Conservation (phyloP, 768 basidiomycete genomes). For the Mrakia frigida region DNA sequence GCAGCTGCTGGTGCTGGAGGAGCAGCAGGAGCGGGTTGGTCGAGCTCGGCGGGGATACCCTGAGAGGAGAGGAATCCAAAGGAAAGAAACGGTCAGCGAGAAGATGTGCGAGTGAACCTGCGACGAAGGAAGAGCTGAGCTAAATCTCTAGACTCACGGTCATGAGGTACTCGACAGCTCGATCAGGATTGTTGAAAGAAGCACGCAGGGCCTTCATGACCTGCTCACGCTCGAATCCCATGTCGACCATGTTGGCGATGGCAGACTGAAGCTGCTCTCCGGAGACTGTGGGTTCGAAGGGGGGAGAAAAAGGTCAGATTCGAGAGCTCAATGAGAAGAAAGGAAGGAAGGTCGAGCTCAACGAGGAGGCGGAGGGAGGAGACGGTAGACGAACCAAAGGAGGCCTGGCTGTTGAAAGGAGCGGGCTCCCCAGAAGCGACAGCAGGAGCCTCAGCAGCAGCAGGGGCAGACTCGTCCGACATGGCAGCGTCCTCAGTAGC, state of each 20-base stretch:
- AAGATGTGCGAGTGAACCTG: background rate
- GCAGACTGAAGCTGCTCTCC: conserved; percentile 71
- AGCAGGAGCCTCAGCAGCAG: conserved; percentile 37
- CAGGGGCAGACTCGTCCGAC: conserved; percentile 41
- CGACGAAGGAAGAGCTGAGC: background rate
- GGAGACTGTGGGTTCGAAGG: conserved; percentile 47
- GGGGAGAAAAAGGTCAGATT: background rate
- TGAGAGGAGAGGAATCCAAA: conserved; percentile 49
- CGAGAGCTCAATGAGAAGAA: no score
- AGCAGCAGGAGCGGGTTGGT: conserved; percentile 48
- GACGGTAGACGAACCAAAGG: conserved; percentile 21
- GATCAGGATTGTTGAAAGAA: conserved; percentile 94
- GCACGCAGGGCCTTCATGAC: conserved; percentile 81
- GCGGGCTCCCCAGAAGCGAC: conserved; percentile 40
- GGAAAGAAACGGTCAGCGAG: background rate
- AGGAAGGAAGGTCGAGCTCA: background rate
- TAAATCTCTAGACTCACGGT: conserved; percentile 62
- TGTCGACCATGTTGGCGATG: conserved; percentile 78
- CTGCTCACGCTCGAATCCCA: conserved; percentile 87
- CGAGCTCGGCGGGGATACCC: conserved; percentile 37
- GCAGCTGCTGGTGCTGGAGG: conserved; percentile 39
- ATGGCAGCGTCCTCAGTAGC: conserved; percentile 44
- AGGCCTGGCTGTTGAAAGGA: conserved; percentile 35
- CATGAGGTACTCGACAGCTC: conserved; percentile 97
- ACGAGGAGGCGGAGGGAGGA: conserved; percentile 20